Base-by-base conservation (phyloP, 805 yeast genomes). In the Yamadazyma scolyti region DNA sequence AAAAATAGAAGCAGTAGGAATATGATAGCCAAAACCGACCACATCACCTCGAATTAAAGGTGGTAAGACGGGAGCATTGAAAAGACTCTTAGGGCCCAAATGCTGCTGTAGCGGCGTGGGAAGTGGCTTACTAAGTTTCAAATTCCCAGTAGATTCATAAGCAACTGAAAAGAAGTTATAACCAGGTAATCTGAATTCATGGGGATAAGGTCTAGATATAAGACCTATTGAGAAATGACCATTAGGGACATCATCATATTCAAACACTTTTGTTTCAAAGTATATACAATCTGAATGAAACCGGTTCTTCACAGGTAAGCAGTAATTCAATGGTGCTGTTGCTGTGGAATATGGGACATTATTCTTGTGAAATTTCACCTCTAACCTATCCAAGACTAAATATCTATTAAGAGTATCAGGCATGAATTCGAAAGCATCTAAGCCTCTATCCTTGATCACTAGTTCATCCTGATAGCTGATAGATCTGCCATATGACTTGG, bases 191-290 rank as follows among this genome's bases (percentile, higher is more conserved):
- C 85, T 65, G 53, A 82, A 84, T 3, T 47, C 24, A 36, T 72
- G 66, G 2, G 95, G 93, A 46, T 81, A 81, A 2, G 93, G 90
- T 41, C 71, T 74, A 0, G 90, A 77, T 7, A 75, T 72, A 16
- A 83, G 59, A 0, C 94, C 93, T 27, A 83, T 65, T 18, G 81
- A 68, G 34, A 82, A 68, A 20, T 71, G 71, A 1, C 79, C 68
- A 33, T 71, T 73, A 2, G 64, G 49, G 16, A 45, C 45, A 15
- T 37, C 39, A 6, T 27, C 25, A 31, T 36, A 61, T 37, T 65
- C 71, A 41, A 50, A 65, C 6, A 65, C 52, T 37, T 65, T 65
- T 6, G 58, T 43, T 52, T 83, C 94, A 49, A 80, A 83, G 49
- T 83, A 83, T 6, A 80, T 74, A 12, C 61, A 58, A 37, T 66